A percentile compares a stretch with the other conserved stretches of the same genome.
phyloP scores from a whole-genome alignment of 495 filamentous ascomycete genomes.

The Neurospora pannonica region DNA sequence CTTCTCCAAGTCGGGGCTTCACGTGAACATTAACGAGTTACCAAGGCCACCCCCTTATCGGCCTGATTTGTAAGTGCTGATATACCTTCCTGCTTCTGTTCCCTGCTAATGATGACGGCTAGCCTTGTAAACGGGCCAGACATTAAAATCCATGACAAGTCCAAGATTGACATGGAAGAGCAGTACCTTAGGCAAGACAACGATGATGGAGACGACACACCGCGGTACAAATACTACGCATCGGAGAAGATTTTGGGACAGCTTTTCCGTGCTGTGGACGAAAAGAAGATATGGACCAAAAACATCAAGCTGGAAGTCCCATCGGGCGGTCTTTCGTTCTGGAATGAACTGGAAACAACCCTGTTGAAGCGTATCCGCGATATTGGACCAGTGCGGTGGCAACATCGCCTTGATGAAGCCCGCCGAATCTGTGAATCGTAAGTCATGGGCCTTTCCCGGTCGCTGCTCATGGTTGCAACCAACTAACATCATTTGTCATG shows the following conservation, averaged over 20 bases:
- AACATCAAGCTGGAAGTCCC: constrained; percentile 34
- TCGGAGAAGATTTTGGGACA: constrained; percentile 62
- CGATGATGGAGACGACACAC: constrained; percentile 47
- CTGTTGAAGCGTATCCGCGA: constrained; percentile 13
- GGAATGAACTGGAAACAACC: constrained; percentile 32
- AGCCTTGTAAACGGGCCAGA: constrained; percentile 55
- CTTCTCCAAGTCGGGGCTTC: constrained; percentile 69
- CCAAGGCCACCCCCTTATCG: constrained; percentile 14
- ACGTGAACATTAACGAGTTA: constrained; percentile 40
- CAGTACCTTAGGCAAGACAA: constrained; percentile 8
- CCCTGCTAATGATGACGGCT: constrained; percentile 2
- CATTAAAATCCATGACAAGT: constrained; percentile 39
- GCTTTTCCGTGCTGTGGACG: constrained; percentile 67
- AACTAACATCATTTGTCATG: neutral
- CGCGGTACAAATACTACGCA: constrained; percentile 48
- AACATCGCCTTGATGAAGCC: constrained; percentile 35
- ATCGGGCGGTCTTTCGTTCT: constrained; percentile 20
- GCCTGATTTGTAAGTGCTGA: constrained; percentile 33
- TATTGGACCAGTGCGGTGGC: constrained; percentile 18
- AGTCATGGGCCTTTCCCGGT: constrained; percentile 3
- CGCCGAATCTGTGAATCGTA: constrained; percentile 46
- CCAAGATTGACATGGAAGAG: constrained; percentile 36
- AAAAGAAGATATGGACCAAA: constrained; percentile 52
- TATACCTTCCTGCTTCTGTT: neutral
- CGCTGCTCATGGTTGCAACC: neutral